Evolutionary conservation across 768 basidiomycete genomes (phyloP), one percentile per base, ranked within the genome.

Genomic region (Russula emetica): DNA sequence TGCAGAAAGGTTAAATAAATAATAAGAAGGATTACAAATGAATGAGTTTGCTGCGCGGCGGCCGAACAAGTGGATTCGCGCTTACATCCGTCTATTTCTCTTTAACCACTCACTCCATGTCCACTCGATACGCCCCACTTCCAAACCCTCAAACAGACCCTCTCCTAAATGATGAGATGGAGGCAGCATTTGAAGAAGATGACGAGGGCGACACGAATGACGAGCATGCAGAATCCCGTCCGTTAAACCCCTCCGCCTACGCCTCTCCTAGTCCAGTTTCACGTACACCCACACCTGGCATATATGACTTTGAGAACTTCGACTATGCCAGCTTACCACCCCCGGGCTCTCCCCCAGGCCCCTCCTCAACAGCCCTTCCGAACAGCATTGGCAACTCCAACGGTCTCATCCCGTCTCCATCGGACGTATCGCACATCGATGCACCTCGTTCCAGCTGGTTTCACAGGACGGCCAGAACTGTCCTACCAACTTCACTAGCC

Each of bases 111-210:
- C 28, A 38, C 9, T 20, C 30, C 60, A 81, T 80, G 80, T 74
- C 85, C 69, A 80, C 78, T 68, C 82, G 84, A 69, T 91, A 91
- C 80, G 83, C 84, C 1, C 84, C 88, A 63, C 75, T 90, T 51
- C 85, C 86, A 13, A 85, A 82, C 67, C 79, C 82, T 24, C 77
- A 77, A 69, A 75, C 78, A 20, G 82, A 82, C 71, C 76, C 74
- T 52, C 76, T 79, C 60, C 73, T 78, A 10, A 76, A 78, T 53
- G 72, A 80, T 63, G 87, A 93, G 77, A 85, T 94, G 83, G 88
- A 94, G 71, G 91, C 91, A 26, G 92, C 93, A 2, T 94, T 94
- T 68, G 86, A 87, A 72, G 88, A 90, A 68, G 82, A 84, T 5
- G 90, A 91, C 60, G 86, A 47, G 9, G 45, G 86, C 65, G 85